These are phyloP conservation scores for Trametes punicea DNA, from an alignment of 768 basidiomycete species.

Conservation along the genomic window DNA sequence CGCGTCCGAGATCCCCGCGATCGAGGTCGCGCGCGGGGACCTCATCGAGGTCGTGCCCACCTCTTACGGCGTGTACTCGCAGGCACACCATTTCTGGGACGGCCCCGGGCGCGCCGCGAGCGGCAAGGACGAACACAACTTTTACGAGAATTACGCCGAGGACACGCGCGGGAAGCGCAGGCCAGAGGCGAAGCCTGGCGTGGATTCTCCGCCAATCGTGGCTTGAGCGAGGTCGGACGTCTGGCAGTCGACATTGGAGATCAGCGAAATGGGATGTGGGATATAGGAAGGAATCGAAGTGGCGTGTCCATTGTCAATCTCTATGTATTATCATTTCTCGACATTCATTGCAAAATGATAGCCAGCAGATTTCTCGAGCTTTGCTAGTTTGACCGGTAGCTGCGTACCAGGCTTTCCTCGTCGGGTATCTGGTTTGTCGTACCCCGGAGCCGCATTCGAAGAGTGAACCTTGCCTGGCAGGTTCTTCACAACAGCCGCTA, in stretches of 20 bases:
- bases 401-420: too few species aligned
- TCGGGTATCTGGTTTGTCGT: too few species aligned
- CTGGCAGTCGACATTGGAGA: too few species aligned
- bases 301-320: neutral
- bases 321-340: too few species aligned
- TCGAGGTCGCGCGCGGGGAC: conserved; percentile 95
- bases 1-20: conserved; percentile 94
- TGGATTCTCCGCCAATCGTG: neutral
- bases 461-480: too few species aligned
- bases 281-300: neutral
- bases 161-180: conserved; percentile 38
- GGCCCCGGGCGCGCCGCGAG: conserved; percentile 61
- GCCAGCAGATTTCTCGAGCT: too few species aligned
- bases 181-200: conserved; percentile 16
- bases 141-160: conserved; percentile 83
- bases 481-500: too few species aligned
- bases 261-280: too few species aligned
- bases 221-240: neutral
- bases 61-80: conserved; percentile 85
- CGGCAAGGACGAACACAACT: conserved; percentile 67
- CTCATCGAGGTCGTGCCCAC: conserved; percentile 90
- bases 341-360: too few species aligned
- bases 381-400: too few species aligned
- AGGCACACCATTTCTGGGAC: conserved; percentile 90
- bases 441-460: too few species aligned